Base-by-base conservation (phyloP, 805 yeast genomes). In the Pichia insulana region DNA sequence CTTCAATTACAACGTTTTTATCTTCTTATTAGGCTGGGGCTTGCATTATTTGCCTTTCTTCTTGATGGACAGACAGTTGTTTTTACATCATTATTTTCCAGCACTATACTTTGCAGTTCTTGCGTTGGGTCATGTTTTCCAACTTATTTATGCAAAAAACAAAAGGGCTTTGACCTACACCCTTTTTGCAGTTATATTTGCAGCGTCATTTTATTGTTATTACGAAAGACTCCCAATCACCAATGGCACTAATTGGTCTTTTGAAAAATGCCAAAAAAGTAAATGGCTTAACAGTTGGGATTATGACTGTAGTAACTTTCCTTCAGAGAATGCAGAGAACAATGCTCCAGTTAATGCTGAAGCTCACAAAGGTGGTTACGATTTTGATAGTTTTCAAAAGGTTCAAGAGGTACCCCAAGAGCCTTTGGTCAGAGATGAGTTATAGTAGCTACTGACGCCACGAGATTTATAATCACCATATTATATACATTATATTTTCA, bases 1-100 rank as follows among this genome's bases (percentile, higher is more conserved):
- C 64, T 81, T 73, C 68, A 82, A 80, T 55, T 65, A 73, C 41
- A 83, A 80, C 54, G 71, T 73, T 25, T 63, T 80, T 43, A 74
- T 75, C 27, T 84, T 76, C 59, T 55, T 78, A 33, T 55, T 75
- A 8, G 95, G 94, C 35, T 86, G 88, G 84, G 65, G 58, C 40
- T 30, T 81, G 31, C 95, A 86, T 61, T 81, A 74, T 57, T 58
- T 70, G 42, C 94, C 95, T 51, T 83, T 85, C 41, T 80, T 75
- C 64, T 67, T 89, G 45, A 89, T 89, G 97, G 88, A 80, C 19
- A 79, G 97, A 66, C 97, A 89, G 66, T 64, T 89, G 64, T 89
- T 90, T 68, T 69, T 89, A 59, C 97, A 89, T 63, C 97, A 89
- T 63, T 90, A 90, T 62, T 66, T 92, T 51, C 97, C 96, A 43